Evolutionary conservation across 176 grass and related monocot species (phyloP).

Genomic region (Avena sativa): DNA sequence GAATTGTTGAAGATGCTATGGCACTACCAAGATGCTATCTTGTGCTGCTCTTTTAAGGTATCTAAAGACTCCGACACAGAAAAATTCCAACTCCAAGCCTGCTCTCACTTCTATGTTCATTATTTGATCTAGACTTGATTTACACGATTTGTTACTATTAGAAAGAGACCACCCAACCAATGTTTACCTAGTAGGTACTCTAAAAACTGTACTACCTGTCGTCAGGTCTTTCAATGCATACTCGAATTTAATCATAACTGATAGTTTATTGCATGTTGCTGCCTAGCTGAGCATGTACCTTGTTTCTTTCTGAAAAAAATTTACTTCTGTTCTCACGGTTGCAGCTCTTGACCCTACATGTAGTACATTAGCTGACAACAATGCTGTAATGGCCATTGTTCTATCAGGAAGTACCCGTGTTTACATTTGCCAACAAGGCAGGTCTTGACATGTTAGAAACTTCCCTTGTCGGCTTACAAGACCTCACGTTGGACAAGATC

Average conservation of each 20-base stretch:
- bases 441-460: constrained; percentile 98
- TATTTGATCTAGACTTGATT: neutral
- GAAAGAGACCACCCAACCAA: neutral
- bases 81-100: neutral
- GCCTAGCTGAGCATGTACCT: neutral
- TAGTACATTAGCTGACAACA: neutral
- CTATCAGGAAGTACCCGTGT: constrained; percentile 69
- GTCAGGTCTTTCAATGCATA: neutral
- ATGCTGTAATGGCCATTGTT: neutral
- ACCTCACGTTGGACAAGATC: constrained; percentile 88
- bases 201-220: neutral
- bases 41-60: constrained; percentile 98
- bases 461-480: constrained; percentile 86
- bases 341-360: neutral
- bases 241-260: neutral
- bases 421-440: constrained; percentile 92
- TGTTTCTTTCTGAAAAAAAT: neutral
- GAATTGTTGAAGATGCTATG: constrained; percentile 85
- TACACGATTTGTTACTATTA: neutral
- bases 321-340: neutral
- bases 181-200: neutral
- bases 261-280: neutral
- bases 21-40: constrained; percentile 91
- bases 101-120: neutral
- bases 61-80: neutral